Conservation (phyloP, 441 rosid species). For the Jatropha multifida region DNA sequence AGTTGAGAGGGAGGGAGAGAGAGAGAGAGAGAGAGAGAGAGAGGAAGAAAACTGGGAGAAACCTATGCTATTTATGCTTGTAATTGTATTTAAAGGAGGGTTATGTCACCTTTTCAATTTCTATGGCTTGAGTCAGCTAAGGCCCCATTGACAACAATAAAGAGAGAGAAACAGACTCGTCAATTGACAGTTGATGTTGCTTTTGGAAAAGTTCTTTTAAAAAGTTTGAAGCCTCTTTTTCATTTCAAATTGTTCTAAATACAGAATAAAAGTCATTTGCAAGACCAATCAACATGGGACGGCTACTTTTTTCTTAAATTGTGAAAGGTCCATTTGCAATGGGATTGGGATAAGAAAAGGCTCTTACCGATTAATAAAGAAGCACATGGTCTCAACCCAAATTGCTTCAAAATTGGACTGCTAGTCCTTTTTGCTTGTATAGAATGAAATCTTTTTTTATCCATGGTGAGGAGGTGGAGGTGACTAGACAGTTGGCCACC, state of each 20-base stretch:
- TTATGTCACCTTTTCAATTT: conserved; percentile 8
- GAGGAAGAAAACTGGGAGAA: no score
- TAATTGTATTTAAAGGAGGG: conserved; percentile 28
- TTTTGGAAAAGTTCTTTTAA: conserved; percentile 2
- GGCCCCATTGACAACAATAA: conserved; percentile 27
- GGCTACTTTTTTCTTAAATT: neutral
- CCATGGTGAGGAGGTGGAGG: conserved; percentile 9
- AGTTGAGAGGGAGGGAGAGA: neutral
- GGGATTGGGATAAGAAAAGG: conserved; percentile 6
- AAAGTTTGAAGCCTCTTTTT: neutral
- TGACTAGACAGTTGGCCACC: conserved; percentile 9
- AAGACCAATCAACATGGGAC: neutral
- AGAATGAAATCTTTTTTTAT: neutral
- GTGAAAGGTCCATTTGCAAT: neutral
- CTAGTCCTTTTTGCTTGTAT: no score
- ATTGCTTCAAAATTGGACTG: neutral
- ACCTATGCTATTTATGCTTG: neutral
- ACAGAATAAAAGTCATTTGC: no score
- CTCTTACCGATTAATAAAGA: neutral
- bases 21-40: neutral
- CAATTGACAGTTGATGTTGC: neutral
- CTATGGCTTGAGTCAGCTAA: conserved; percentile 36
- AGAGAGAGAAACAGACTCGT: neutral
- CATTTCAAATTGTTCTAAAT: neutral
- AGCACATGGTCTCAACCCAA: neutral